Evolutionary conservation across 1,284 basidiomycete genomes (phyloP).

Genomic region (Moniliella sp.): DNA sequence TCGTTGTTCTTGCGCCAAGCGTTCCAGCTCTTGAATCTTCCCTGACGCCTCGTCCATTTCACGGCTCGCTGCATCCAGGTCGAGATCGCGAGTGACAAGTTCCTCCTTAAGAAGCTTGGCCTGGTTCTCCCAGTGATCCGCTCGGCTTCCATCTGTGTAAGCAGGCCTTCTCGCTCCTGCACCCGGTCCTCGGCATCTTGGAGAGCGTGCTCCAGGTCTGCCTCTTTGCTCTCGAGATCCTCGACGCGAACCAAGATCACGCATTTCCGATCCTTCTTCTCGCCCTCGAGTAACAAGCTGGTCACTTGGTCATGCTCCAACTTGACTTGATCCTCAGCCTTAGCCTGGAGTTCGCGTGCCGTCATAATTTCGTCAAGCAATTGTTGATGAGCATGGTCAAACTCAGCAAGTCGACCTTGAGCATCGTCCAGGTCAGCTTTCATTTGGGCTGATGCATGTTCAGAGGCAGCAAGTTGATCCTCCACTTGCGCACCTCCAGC

Average conservation of each 20-base stretch:
- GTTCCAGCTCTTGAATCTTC: slow-evolving; percentile 1
- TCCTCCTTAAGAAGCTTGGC: too few relatives aligned
- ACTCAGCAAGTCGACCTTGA: too few relatives aligned
- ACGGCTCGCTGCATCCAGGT: too few relatives aligned
- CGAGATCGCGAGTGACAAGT: too few relatives aligned
- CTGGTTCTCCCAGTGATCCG: background rate
- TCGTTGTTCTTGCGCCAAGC: slow-evolving; percentile 1
- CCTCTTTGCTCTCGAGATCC: background rate
- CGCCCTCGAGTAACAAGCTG: background rate
- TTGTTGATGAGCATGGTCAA: background rate
- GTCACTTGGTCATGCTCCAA: background rate
- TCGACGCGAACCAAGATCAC: too few relatives aligned
- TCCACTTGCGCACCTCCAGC: background rate
- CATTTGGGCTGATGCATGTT: too few relatives aligned
- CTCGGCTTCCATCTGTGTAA: background rate
- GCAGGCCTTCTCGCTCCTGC: background rate
- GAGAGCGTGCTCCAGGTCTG: background rate
- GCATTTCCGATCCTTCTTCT: background rate
- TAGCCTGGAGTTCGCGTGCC: background rate
- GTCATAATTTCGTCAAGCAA: background rate
- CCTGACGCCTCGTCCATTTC: slow-evolving; percentile 1
- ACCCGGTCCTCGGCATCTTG: slow-evolving; percentile 1
- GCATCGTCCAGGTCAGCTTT: too few relatives aligned
- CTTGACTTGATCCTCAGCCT: background rate
- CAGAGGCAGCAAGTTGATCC: too few relatives aligned